These are phyloP conservation scores for Colletotrichum siamense DNA, from an alignment of 2,329 filamentous ascomycete genomes.

Conservation along the genomic window DNA sequence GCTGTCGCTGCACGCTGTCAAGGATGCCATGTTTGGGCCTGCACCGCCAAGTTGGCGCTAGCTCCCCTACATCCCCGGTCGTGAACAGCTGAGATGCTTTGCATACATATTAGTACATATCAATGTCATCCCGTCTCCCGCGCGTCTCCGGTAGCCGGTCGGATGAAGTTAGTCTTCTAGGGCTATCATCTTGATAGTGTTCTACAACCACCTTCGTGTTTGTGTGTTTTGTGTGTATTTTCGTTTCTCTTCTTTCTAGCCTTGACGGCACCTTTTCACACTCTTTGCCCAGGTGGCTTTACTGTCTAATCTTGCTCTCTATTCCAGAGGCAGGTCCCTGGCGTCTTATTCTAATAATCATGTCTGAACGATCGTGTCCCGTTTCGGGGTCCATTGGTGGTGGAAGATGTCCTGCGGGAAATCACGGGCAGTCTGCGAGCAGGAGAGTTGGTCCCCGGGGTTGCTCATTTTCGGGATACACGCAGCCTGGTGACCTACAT, in stretches of 20 bases:
- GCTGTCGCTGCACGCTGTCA: neutral
- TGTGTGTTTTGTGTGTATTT: neutral
- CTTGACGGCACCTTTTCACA: constrained; percentile 3
- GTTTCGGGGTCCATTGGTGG: constrained; percentile 33
- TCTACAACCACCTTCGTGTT: neutral
- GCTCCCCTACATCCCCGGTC: neutral
- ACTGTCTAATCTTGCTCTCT: neutral
- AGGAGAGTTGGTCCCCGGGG: constrained; percentile 32
- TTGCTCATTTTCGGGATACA: constrained; percentile 36
- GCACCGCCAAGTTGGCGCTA: constrained; percentile 10
- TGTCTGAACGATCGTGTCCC: constrained; percentile 36
- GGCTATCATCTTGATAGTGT: neutral
- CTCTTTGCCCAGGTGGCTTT: constrained; percentile 7
- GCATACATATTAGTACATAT: constrained; percentile 1
- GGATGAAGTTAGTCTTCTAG: neutral
- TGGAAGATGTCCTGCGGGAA: constrained; percentile 27
- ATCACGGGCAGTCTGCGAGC: constrained; percentile 5
- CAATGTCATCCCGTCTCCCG: neutral
- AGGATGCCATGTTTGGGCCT: neutral
- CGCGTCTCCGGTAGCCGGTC: neutral
- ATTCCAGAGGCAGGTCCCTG: constrained; percentile 15
- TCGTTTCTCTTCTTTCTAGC: neutral
- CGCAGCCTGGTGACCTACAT: constrained; percentile 32
- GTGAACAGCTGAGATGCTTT: neutral
- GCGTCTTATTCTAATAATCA: constrained; percentile 21